A percentile compares a stretch with the other conserved stretches of the same genome.
phyloP scores from a whole-genome alignment of 108 stramenopile genomes.

The Cyclotella kingstonii region DNA sequence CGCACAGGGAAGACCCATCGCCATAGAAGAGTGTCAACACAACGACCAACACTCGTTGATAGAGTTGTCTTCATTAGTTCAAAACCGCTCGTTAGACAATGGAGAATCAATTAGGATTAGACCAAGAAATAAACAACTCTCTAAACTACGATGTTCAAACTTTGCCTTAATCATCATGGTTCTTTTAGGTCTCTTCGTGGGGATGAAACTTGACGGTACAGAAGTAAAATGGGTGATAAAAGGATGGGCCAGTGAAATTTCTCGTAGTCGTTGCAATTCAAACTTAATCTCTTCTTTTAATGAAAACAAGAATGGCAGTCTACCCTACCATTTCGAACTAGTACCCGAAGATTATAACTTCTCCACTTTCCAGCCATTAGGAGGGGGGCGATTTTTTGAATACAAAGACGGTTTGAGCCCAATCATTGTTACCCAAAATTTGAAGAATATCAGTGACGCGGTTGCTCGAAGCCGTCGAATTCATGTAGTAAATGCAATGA shows the following conservation, averaged over 20 bases:
- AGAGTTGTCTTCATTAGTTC: not conserved
- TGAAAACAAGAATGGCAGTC: not conserved
- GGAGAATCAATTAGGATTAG: not conserved
- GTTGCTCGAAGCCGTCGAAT: constrained; percentile 67
- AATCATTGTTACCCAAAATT: constrained; percentile 11
- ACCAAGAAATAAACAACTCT: not conserved
- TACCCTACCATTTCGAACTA: constrained; percentile 20
- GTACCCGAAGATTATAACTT: constrained; percentile 29
- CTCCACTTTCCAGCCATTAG: constrained; percentile 25
- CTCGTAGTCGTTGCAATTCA: constrained; percentile 1
- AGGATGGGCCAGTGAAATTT: constrained; percentile 2
- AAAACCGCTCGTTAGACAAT: not conserved
- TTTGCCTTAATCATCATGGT: not conserved
- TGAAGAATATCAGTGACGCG: constrained; percentile 26
- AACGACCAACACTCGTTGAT: constrained; percentile 7
- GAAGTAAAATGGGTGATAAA: constrained; percentile 10
- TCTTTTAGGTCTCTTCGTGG: not conserved
- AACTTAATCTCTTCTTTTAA: not conserved
- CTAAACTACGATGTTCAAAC: not conserved
- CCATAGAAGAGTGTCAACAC: not conserved
- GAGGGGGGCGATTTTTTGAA: constrained; percentile 33
- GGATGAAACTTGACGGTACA: not conserved
- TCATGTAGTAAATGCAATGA: constrained; percentile 73
- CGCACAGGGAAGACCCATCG: no score
- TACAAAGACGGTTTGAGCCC: constrained; percentile 42